A percentile compares a stretch with the other conserved stretches of the same genome.
Conservation (phyloP, 192 early-diverging fungal genomes). For the Linnemannia zychae region DNA sequence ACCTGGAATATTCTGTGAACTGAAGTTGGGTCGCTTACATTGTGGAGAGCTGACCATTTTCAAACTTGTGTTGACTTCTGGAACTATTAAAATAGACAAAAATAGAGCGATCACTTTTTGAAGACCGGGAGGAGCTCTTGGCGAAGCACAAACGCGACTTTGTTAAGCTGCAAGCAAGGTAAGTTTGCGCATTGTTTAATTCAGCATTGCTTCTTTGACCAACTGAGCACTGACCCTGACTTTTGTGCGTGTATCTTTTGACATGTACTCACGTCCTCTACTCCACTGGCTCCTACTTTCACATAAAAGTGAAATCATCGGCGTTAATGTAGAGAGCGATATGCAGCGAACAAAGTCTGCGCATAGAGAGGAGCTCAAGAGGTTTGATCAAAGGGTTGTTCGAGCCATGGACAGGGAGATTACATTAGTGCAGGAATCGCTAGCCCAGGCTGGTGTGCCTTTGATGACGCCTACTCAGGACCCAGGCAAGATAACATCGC, state of each 20-base stretch:
- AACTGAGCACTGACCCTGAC: neutral
- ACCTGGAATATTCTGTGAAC: no score
- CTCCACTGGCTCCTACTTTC: neutral
- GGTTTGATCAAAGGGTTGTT: constrained; percentile 38
- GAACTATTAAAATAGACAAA: constrained; percentile 10
- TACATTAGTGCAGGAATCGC: constrained; percentile 11
- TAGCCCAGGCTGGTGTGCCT: constrained; percentile 18
- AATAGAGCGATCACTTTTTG: constrained; percentile 18
- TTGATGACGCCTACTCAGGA: constrained; percentile 26
- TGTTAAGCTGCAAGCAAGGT: constrained; percentile 49
- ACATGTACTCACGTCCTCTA: neutral
- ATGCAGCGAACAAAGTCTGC: constrained; percentile 11
- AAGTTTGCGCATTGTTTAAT: neutral
- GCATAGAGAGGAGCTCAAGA: constrained; percentile 22
- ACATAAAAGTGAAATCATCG: constrained; percentile 46
- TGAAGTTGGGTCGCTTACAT: neutral
- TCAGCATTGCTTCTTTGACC: neutral
- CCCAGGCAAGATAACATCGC: constrained; percentile 20
- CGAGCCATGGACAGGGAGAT: constrained; percentile 32
- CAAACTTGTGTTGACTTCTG: neutral
- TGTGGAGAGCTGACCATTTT: neutral
- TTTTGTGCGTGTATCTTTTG: neutral
- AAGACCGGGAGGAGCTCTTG: constrained; percentile 26
- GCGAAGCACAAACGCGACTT: constrained; percentile 28
- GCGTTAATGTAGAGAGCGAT: constrained; percentile 16